Conservation (phyloP, 1,284 basidiomycete genomes). For the Sporisorium scitamineum region DNA sequence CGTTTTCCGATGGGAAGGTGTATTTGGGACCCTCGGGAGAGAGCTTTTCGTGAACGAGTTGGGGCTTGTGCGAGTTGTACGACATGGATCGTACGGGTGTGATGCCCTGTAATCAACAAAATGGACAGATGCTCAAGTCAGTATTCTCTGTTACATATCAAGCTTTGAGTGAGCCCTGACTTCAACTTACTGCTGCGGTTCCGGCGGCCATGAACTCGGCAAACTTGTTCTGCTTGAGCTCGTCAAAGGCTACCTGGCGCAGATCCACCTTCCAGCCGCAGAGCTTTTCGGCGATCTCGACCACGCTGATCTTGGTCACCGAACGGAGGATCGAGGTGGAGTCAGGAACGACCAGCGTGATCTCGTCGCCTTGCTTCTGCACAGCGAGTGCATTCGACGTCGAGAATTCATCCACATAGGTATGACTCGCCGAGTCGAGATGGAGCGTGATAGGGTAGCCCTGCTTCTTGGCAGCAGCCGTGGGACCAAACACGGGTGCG, state of each 20-base stretch:
- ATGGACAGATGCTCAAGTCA: not conserved
- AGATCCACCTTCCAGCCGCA: conserved; percentile 69
- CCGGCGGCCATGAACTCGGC: conserved; percentile 65
- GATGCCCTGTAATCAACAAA: conserved; percentile 50
- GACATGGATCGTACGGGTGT: conserved; percentile 69
- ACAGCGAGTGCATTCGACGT: conserved; percentile 69
- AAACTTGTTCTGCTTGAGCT: conserved; percentile 55
- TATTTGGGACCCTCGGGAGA: conserved; percentile 49
- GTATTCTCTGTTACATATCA: not conserved
- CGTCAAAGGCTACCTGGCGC: conserved; percentile 63
- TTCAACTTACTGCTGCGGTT: conserved; percentile 59
- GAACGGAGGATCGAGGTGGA: conserved; percentile 53
- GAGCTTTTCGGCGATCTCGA: conserved; percentile 62
- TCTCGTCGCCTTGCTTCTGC: conserved; percentile 32
- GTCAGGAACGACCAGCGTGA: conserved; percentile 53
- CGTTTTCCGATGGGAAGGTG: conserved; percentile 49
- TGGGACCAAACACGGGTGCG: conserved; percentile 65
- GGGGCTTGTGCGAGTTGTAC: conserved; percentile 62
- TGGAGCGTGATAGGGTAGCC: conserved; percentile 70
- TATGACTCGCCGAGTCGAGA: conserved; percentile 61
- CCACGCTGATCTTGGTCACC: conserved; percentile 58
- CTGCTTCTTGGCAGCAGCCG: conserved; percentile 64
- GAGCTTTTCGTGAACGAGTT: conserved; percentile 41
- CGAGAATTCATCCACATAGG: conserved; percentile 68
- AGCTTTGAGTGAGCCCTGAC: not conserved